Evolutionary conservation across 208 protist species (phyloP).

Genomic region (Acanthamoeba healyi): DNA sequence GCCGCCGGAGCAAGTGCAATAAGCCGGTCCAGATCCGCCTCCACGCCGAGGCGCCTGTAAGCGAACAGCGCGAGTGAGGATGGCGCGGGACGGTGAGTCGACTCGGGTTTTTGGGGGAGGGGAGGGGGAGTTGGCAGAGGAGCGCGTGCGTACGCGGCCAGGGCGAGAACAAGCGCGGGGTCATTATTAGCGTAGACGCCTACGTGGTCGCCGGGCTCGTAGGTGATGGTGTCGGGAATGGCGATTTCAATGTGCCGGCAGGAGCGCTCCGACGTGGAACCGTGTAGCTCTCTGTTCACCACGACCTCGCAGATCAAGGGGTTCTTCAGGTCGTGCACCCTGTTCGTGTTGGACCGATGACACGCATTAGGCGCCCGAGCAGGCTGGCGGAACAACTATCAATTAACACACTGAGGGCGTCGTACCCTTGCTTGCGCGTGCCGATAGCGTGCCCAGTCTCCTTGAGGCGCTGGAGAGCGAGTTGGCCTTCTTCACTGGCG

Average conservation of each 20-base stretch:
- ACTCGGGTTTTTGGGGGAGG: background rate
- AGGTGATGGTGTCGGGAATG: conserved; percentile 83
- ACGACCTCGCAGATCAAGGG: conserved; percentile 74
- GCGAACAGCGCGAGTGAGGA: too few relatives aligned
- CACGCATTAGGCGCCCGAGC: background rate
- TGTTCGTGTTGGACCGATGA: background rate
- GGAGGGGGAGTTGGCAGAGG: conserved; percentile 6
- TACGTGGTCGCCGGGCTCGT: conserved; percentile 96
- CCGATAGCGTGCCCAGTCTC: conserved; percentile 56
- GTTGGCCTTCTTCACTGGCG: conserved; percentile 19
- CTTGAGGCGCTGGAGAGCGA: background rate
- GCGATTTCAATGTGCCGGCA: conserved; percentile 94
- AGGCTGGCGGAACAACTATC: too few relatives aligned
- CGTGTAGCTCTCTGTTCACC: conserved; percentile 84
- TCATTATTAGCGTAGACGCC: conserved; percentile 95
- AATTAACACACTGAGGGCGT: background rate
- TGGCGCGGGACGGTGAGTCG: background rate
- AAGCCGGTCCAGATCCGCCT: conserved; percentile 40
- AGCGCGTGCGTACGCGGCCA: conserved; percentile 90
- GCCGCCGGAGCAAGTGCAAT: conserved; percentile 12
- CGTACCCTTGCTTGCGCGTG: background rate
- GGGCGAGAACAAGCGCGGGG: conserved; percentile 90
- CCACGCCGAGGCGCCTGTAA: conserved; percentile 16
- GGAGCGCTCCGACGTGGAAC: conserved; percentile 84
- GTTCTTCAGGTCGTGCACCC: conserved; percentile 81